phyloP scores from a whole-genome alignment of 2,329 filamentous ascomycete species.

The Aspergillus fijiensis region DNA sequence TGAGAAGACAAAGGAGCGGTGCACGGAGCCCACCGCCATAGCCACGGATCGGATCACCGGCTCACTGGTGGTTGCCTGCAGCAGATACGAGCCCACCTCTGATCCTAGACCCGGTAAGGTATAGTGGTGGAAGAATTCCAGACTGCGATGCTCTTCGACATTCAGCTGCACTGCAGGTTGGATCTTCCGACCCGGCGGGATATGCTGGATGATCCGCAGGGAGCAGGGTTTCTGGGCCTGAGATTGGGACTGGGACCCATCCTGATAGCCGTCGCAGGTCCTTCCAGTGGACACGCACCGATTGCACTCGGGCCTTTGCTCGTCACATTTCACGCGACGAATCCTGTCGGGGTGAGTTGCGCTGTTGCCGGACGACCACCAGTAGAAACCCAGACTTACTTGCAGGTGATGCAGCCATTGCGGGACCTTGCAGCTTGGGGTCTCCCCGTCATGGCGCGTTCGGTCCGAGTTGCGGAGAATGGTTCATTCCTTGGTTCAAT shows the following conservation, averaged over 20 bases:
- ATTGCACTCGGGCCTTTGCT: constrained; percentile 1
- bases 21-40: constrained; percentile 6
- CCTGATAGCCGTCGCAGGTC: constrained; percentile 1
- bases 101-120: neutral
- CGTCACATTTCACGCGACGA: constrained; percentile 6
- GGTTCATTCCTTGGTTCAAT: neutral
- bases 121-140: constrained; percentile 5
- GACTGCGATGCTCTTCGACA: neutral
- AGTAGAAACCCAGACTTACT: neutral
- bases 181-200: neutral
- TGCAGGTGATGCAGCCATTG: constrained; percentile 1
- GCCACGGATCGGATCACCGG: constrained; percentile 1
- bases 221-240: neutral
- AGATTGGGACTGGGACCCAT: neutral
- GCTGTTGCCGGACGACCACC: neutral
- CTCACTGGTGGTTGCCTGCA: neutral
- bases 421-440: neutral
- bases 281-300: constrained; percentile 5
- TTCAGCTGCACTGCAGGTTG: neutral
- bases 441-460: neutral
- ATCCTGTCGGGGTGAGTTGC: neutral
- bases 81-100: neutral
- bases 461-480: neutral
- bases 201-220: constrained; percentile 6
- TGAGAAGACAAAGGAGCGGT: neutral